Conservation (phyloP, 768 basidiomycete species). For the Cubamyces lactineus region DNA sequence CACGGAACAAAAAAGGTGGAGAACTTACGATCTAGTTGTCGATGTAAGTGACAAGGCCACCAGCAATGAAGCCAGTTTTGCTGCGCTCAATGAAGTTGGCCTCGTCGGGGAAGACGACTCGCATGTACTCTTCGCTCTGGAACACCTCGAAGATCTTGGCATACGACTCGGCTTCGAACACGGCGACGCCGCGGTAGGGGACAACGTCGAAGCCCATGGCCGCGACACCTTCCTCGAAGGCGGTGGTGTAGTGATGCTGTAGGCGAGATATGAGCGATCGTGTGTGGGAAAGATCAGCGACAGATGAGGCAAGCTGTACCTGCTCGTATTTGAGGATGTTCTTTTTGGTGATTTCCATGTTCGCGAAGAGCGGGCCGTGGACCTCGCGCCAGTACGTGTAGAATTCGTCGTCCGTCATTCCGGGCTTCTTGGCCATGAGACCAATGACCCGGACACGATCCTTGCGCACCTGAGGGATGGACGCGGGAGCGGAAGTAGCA, state of each 20-base stretch:
- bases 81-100: conserved; percentile 22
- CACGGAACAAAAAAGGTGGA: too few relatives aligned
- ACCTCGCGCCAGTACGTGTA: conserved; percentile 13
- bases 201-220: conserved; percentile 27
- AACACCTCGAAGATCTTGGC: conserved; percentile 38
- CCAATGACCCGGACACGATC: conserved; percentile 12
- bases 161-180: conserved; percentile 40
- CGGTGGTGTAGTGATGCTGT: conserved; percentile 19
- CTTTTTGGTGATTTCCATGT: conserved; percentile 18
- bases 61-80: conserved; percentile 13
- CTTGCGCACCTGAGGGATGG: not conserved
- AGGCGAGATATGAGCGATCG: not conserved
- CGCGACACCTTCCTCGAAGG: conserved; percentile 11
- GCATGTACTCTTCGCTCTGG: conserved; percentile 26
- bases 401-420: conserved; percentile 16
- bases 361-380: conserved; percentile 15
- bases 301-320: not conserved
- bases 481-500: not conserved
- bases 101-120: conserved; percentile 26
- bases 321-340: conserved; percentile 19
- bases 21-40: conserved; percentile 1
- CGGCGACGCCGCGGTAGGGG: conserved; percentile 36
- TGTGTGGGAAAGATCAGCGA: too few relatives aligned
- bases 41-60: conserved; percentile 1
- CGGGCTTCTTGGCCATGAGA: conserved; percentile 12